These are phyloP conservation scores for Xylaria sp. DNA, from an alignment of 2,329 filamentous ascomycete genomes.

Conservation along the genomic window DNA sequence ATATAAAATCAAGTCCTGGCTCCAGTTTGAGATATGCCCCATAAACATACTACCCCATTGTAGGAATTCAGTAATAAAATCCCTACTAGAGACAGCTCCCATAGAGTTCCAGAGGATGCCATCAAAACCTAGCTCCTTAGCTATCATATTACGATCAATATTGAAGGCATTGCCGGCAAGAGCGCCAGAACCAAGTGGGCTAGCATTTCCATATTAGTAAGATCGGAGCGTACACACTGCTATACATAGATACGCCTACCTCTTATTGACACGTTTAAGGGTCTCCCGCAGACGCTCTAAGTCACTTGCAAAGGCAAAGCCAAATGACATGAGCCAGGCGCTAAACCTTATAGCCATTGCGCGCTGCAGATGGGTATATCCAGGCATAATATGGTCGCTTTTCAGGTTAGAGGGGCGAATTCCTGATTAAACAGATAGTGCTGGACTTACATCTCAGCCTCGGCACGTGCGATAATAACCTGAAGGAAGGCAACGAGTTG, in stretches of 20 bases:
- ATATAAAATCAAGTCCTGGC: conserved; percentile 89
- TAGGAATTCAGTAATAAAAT: conserved; percentile 85
- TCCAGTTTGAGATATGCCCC: conserved; percentile 82
- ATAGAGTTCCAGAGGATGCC: conserved; percentile 75
- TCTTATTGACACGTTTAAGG: conserved; percentile 74
- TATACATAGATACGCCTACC: no score
- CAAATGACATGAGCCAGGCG: conserved; percentile 84
- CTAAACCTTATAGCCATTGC: no score
- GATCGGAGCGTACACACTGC: no score
- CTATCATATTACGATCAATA: conserved; percentile 77
- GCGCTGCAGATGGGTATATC: conserved; percentile 91
- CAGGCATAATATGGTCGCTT: conserved; percentile 84
- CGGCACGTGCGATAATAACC: conserved; percentile 75
- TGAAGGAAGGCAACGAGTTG: conserved; percentile 76
- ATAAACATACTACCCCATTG: conserved; percentile 83
- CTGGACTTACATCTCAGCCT: conserved; percentile 68
- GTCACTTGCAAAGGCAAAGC: conserved; percentile 77
- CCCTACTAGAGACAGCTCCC: conserved; percentile 78
- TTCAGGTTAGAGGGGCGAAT: no score
- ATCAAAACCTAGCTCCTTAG: conserved; percentile 77
- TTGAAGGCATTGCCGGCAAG: conserved; percentile 80
- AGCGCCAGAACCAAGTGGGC: conserved; percentile 75
- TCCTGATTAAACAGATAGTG: conserved; percentile 28
- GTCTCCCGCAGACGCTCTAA: conserved; percentile 78
- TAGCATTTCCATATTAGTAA: no score